phyloP scores from a whole-genome alignment of 805 yeast genomes.

The Limtongozyma cylindracea region DNA sequence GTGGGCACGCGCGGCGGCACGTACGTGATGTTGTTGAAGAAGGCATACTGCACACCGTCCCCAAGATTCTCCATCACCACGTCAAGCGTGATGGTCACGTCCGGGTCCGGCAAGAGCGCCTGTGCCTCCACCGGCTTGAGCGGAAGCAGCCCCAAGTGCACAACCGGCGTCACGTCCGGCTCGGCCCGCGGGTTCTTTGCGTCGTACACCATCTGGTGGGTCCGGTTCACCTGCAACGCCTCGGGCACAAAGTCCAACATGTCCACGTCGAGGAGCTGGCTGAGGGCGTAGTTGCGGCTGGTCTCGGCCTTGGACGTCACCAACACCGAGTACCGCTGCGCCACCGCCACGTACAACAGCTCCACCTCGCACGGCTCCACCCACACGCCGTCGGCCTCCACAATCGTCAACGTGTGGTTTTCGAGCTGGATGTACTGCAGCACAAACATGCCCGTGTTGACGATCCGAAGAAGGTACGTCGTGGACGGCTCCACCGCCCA shows the following conservation, averaged over 20 bases:
- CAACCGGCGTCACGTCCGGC: too few species aligned
- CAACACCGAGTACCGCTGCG: slow-evolving; percentile 58
- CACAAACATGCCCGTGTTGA: slow-evolving; percentile 47
- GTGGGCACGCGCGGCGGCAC: slow-evolving; percentile 51
- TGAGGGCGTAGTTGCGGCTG: slow-evolving; percentile 16
- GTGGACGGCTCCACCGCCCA: slow-evolving; percentile 29
- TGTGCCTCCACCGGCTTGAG: slow-evolving; percentile 35
- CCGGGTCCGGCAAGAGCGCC: slow-evolving; percentile 29
- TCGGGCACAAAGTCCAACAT: slow-evolving; percentile 51
- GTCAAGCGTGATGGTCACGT: slow-evolving; percentile 29
- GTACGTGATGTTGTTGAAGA: slow-evolving; percentile 43
- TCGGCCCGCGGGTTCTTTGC: slow-evolving; percentile 5
- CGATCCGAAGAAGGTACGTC: slow-evolving; percentile 38
- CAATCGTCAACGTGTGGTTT: slow-evolving; percentile 14
- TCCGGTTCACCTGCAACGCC: slow-evolving; percentile 25
- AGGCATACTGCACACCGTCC: slow-evolving; percentile 55
- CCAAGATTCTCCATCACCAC: slow-evolving; percentile 44
- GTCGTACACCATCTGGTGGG: slow-evolving; percentile 30
- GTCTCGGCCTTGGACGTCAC: slow-evolving; percentile 27
- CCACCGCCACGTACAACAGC: slow-evolving; percentile 42
- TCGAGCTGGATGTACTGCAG: slow-evolving; percentile 24
- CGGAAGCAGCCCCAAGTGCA: too few species aligned
- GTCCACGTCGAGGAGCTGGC: slow-evolving; percentile 31
- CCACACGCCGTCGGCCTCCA: slow-evolving; percentile 22
- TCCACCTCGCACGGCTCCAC: slow-evolving; percentile 31